Evolutionary conservation across 148 eudicot species (phyloP), one percentile per base, ranked within the genome.

Genomic region (Gaultheria prostrata): DNA sequence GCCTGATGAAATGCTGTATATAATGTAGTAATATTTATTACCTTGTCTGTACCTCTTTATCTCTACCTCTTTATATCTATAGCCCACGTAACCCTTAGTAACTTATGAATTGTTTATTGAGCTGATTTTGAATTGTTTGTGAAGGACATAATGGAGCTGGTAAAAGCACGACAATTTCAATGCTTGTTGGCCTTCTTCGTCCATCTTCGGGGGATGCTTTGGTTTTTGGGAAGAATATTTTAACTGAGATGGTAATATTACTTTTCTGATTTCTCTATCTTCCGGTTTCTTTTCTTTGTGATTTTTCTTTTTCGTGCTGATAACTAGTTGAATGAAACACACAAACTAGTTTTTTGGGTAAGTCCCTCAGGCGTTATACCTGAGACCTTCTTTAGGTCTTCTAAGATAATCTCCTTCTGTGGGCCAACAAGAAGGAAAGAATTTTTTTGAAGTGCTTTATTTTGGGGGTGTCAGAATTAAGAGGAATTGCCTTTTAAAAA

Each of bases 121-220:
- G 70, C 54, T 76, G 28, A 61, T 67, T 80, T n/a, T 33, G 78
- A 50, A 43, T 76, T 75, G 11, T 28, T 67, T 83, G 46, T 87
- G 83, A 87, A 96, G 99, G 99, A 73, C 99, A 97, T 86, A 97
- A 97, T 92, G 99, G 99, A 83, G 99, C 99, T 88, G 99, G 99
- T 80, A 97, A 97, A 90, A 97, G 99, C 91, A 97, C 98, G 46
- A 95, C 99, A 80, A 97, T 97, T 82, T 95, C 99, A 75, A 95
- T 97, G 99, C 95, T 97, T 85, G 99, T 95, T 86, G 99, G 99
- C 83, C 99, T 97, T 89, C 88, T 93, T 84, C 85, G 88, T 78
- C 99, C 98, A 43, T 92, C 96, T 46, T 91, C 95, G 82, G 99
- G 99, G 54, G 99, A 97, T 92, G 99, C 99, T 84, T 89, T 97